Base-by-base conservation (phyloP, 2,329 filamentous ascomycete species). In the Coniochaeta sp. region DNA sequence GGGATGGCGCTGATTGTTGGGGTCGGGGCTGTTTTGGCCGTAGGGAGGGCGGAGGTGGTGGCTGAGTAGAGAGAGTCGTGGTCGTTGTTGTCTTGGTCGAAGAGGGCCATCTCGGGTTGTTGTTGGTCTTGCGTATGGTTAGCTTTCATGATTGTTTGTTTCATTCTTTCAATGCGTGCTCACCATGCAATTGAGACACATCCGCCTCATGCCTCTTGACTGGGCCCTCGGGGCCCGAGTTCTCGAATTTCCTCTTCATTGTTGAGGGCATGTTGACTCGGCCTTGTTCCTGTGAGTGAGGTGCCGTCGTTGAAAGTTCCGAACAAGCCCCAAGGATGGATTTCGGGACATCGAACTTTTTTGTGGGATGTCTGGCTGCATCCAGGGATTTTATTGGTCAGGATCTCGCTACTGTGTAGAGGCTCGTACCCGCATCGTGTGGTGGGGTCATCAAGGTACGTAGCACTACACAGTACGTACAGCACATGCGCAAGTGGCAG, bases 41-140 rank as follows among this genome's bases (percentile, higher is more conserved):
- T 80, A 66, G 76, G 74, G 34, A 67, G 69, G 40, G 73, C 74
- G 6, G 80, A 75, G 62, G 71, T 78, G 62, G 71, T 78, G 74
- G 79, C n/a, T 71, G 81, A 65, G 54, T 55, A 55, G 30, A 38
- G 30, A 14, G 38, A 57, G 19, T 40, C 34, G 34, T 57, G 4
- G 36, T 42, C 19, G 34, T 2, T 3, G 24, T 22, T n/a, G 22
- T 50, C n/a, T n/a, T n/a, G n/a, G 24, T 22, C 14, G 55, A 42
- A 26, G 34, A 57, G 16, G 55, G 30, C 10, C 10, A 42, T 4
- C 3, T 24, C 14, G 22, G 9, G 34, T 16, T 57, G 19, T 3
- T 28, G 34, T 16, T 57, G 19, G 8, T 28, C 55, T 28, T 19
- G 55, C 9, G 55, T 19, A 16, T 14, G 24, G 19, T 36, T 22